Evolutionary conservation across 78 protist species (phyloP).

Genomic region (Dictyostelium capitatum): DNA sequence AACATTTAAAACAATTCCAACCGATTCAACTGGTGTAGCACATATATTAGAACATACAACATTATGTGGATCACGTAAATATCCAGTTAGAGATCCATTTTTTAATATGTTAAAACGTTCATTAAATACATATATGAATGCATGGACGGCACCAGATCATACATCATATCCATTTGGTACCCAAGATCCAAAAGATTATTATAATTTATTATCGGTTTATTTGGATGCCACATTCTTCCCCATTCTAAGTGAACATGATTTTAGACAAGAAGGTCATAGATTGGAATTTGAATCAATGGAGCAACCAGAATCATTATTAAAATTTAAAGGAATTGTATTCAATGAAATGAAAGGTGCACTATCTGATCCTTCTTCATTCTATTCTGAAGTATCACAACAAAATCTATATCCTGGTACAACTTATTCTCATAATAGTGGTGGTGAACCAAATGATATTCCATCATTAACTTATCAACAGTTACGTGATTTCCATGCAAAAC

Average conservation of each 20-base stretch:
- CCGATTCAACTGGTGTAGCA: conserved; percentile 89
- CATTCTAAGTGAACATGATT: conserved; percentile 78
- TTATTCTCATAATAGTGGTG: conserved; percentile 89
- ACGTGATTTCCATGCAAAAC: conserved; percentile 67
- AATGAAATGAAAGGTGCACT: conserved; percentile 95
- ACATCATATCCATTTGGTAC: conserved; percentile 95
- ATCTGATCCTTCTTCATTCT: conserved; percentile 30
- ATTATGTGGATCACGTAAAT: conserved; percentile 94
- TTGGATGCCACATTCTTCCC: conserved; percentile 93
- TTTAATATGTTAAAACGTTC: conserved; percentile 91
- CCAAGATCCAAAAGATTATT: conserved; percentile 87
- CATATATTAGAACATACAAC: conserved; percentile 97
- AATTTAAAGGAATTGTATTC: conserved; percentile 93
- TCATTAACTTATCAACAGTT: conserved; percentile 85
- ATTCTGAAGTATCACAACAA: conserved; percentile 34
- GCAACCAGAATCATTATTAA: conserved; percentile 18
- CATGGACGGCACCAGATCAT: conserved; percentile 87
- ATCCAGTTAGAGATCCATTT: conserved; percentile 95
- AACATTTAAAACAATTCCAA: conserved; percentile 88
- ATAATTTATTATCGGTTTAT: conserved; percentile 90
- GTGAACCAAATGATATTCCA: conserved; percentile 90
- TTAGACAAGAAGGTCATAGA: conserved; percentile 94
- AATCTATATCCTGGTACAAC: conserved; percentile 65
- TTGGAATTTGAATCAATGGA: conserved; percentile 82
- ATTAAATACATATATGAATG: conserved; percentile 84